Percentiles rank a stretch among this genome's conserved stretches.
These are phyloP conservation scores for Casuarina glauca DNA, from an alignment of 306 rosid genomes.

Conservation along the genomic window DNA sequence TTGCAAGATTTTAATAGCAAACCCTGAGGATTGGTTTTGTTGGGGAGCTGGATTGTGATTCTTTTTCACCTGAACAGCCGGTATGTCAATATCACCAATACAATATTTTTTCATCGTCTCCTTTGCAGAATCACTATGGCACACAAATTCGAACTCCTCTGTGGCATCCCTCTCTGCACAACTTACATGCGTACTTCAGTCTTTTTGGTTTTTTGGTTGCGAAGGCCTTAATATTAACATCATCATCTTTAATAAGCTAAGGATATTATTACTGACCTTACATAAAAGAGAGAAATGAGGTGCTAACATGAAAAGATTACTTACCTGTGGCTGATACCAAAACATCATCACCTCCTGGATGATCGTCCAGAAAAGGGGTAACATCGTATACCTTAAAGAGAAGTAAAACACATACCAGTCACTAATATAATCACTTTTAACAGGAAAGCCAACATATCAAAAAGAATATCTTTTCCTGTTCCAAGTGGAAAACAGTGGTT, in stretches of 20 bases:
- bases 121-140: conserved; percentile 68
- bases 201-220: not conserved
- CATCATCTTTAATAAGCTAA: not conserved
- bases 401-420: conserved; percentile 11
- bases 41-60: conserved; percentile 22
- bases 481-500: too few species aligned
- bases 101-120: conserved; percentile 60
- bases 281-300: not conserved
- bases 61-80: conserved; percentile 47
- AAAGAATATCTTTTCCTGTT: too few species aligned
- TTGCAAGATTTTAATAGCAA: conserved; percentile 46
- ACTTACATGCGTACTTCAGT: conserved; percentile 24
- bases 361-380: conserved; percentile 83
- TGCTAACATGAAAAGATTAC: conserved; percentile 20
- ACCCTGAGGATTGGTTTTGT: conserved; percentile 45
- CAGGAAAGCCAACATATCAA: not conserved
- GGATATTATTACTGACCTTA: not conserved
- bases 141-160: conserved; percentile 76
- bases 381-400: conserved; percentile 75
- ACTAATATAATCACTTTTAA: not conserved
- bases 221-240: not conserved
- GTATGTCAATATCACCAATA: conserved; percentile 58
- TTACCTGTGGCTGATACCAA: conserved; percentile 70
- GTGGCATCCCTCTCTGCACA: conserved; percentile 84
- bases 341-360: conserved; percentile 97